These are phyloP conservation scores for Lecanicillium sp. DNA, from an alignment of 2,329 filamentous ascomycete species.

Conservation along the genomic window DNA sequence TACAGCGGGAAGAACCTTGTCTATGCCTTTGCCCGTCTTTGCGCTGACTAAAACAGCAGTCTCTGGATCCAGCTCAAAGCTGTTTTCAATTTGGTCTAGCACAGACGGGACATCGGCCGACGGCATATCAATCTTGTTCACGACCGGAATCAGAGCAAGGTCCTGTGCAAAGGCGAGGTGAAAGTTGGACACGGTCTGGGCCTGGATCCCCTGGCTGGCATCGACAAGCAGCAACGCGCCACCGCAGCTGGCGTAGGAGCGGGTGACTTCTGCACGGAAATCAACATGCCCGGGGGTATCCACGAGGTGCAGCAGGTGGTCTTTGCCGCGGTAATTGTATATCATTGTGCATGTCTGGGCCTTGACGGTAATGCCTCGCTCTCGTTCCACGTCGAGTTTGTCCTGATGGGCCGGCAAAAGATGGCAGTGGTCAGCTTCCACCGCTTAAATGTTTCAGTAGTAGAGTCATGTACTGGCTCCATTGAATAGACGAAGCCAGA, in stretches of 20 bases:
- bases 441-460: not conserved
- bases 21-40: constrained; percentile 87
- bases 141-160: constrained; percentile 75
- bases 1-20: constrained; percentile 72
- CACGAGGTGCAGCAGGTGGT: constrained; percentile 91
- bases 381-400: constrained; percentile 92
- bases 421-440: not conserved
- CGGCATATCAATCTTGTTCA: constrained; percentile 94
- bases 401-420: too few species aligned
- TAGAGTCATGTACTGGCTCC: not conserved
- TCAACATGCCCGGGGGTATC: constrained; percentile 98
- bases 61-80: constrained; percentile 78
- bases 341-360: constrained; percentile 98
- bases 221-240: constrained; percentile 89
- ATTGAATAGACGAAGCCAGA: not conserved
- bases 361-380: constrained; percentile 96
- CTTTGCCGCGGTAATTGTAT: constrained; percentile 74
- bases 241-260: constrained; percentile 92
- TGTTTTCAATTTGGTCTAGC: constrained; percentile 74
- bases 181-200: constrained; percentile 97
- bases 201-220: constrained; percentile 92
- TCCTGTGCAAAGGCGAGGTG: constrained; percentile 94
- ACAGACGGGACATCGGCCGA: constrained; percentile 82
- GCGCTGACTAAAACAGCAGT: constrained; percentile 70
- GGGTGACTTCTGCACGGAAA: constrained; percentile 90